phyloP scores from a whole-genome alignment of 352 stramenopile genomes.

The Globisporangium emineosum region DNA sequence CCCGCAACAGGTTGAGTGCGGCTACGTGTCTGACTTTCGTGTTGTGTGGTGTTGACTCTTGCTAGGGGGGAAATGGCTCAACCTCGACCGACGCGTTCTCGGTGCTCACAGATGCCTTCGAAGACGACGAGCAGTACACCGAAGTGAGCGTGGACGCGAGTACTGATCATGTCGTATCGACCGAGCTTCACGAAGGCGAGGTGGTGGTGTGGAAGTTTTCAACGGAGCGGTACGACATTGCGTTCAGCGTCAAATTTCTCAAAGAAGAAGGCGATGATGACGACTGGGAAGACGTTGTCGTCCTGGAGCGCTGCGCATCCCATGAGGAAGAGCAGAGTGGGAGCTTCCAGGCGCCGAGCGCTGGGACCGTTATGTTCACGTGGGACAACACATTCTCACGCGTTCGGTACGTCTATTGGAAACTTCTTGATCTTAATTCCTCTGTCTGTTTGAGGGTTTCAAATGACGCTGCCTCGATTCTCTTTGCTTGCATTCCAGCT shows the following conservation, averaged over 20 bases:
- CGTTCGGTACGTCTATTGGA: conserved; percentile 35
- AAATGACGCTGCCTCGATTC: background rate
- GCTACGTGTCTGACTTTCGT: background rate
- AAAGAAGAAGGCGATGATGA: conserved; percentile 31
- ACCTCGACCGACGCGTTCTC: conserved; percentile 31
- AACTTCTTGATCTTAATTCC: background rate
- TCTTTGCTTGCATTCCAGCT: conserved; percentile 14
- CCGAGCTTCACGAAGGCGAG: conserved; percentile 39
- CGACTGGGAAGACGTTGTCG: conserved; percentile 34
- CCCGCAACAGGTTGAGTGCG: no score
- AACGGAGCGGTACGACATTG: conserved; percentile 48
- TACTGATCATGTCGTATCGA: conserved; percentile 42
- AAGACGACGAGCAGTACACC: conserved; percentile 18
- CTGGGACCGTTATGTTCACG: conserved; percentile 48
- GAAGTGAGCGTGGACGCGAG: conserved; percentile 40
- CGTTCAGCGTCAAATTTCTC: conserved; percentile 49
- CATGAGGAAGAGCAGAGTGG: conserved; percentile 37
- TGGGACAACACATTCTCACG: conserved; percentile 67
- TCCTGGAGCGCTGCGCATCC: conserved; percentile 28
- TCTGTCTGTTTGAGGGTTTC: background rate
- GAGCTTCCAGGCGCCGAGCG: conserved; percentile 26
- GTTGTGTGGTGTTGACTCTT: conserved; percentile 5
- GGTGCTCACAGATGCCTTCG: conserved; percentile 24
- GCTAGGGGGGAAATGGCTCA: conserved; percentile 9
- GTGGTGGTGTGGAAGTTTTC: conserved; percentile 50